Conservation (phyloP, 768 basidiomycete genomes). For the Tubosaeta sp. region DNA sequence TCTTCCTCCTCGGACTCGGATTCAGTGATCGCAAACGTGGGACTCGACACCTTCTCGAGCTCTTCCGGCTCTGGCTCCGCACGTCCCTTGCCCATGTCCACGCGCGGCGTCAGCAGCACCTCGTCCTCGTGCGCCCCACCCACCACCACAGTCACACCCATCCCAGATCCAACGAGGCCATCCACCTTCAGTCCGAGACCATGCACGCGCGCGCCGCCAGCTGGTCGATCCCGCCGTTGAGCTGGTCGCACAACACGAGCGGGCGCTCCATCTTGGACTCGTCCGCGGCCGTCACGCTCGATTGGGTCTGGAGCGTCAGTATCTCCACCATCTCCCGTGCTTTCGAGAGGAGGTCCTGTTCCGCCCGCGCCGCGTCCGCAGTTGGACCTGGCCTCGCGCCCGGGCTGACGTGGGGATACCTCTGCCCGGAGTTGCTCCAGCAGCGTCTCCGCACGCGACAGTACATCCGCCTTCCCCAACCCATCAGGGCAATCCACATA, state of each 20-base stretch:
- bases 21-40: constrained; percentile 50
- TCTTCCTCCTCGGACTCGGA: constrained; percentile 52
- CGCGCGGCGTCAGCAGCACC: constrained; percentile 50
- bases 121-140: constrained; percentile 13
- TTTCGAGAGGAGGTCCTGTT: constrained; percentile 41
- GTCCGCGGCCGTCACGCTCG: constrained; percentile 40
- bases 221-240: constrained; percentile 54
- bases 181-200: constrained; percentile 44
- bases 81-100: constrained; percentile 77
- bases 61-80: constrained; percentile 67
- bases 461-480: constrained; percentile 5
- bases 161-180: constrained; percentile 23
- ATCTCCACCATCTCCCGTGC: constrained; percentile 51
- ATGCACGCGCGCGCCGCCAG: constrained; percentile 38
- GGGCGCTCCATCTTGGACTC: constrained; percentile 62
- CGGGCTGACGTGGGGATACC: background rate
- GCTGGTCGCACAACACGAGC: constrained; percentile 65
- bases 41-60: constrained; percentile 68
- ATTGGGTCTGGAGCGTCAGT: constrained; percentile 50
- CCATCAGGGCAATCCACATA: background rate
- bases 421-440: constrained; percentile 14
- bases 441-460: constrained; percentile 39
- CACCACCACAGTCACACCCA: constrained; percentile 2
- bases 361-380: background rate
- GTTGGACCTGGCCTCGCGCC: background rate